Percentiles rank a stretch among this genome's conserved stretches.
Evolutionary conservation across 2,329 filamentous ascomycete species (phyloP).

Genomic region (Ophiognomonia clavigignenti-juglandacearum): DNA sequence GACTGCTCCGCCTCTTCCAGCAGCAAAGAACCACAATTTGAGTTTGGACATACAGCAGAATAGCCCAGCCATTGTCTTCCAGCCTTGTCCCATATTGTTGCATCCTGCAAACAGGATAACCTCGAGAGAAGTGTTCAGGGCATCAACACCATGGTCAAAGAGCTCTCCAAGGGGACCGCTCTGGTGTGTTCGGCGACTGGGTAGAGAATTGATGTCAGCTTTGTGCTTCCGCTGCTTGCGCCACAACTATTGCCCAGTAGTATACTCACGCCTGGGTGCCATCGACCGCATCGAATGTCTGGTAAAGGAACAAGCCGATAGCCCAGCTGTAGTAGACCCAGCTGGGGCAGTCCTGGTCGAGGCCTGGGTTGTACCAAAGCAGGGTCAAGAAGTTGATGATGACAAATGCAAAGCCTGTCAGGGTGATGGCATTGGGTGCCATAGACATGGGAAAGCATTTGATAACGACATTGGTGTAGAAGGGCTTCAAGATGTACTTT

Average conservation of each 20-base stretch:
- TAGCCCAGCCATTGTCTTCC: conserved; percentile 78
- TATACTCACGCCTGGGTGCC: conserved; percentile 78
- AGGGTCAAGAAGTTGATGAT: conserved; percentile 84
- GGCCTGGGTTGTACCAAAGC: conserved; percentile 91
- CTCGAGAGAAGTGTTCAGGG: conserved; percentile 91
- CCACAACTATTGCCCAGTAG: neutral
- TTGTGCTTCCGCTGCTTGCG: neutral
- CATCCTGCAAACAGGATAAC: conserved; percentile 86
- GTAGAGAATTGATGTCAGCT: conserved; percentile 11
- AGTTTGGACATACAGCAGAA: conserved; percentile 64
- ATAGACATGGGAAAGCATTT: conserved; percentile 92
- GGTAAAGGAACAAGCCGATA: conserved; percentile 85
- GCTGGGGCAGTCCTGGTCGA: conserved; percentile 86
- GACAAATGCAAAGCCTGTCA: conserved; percentile 87
- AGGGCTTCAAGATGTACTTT: conserved; percentile 93
- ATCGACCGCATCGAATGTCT: conserved; percentile 97
- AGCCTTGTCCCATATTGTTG: conserved; percentile 89
- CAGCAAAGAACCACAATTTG: conserved; percentile 6
- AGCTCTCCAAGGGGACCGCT: conserved; percentile 92
- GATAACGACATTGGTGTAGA: conserved; percentile 94
- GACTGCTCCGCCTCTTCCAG: no score
- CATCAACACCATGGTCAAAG: conserved; percentile 97
- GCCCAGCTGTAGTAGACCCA: conserved; percentile 98
- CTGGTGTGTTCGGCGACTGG: conserved; percentile 78
- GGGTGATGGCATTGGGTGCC: conserved; percentile 84